A percentile compares a stretch with the other conserved stretches of the same genome.
These are phyloP conservation scores for Eucalyptus cladocalyx DNA, from an alignment of 345 rosid species.

Conservation along the genomic window DNA sequence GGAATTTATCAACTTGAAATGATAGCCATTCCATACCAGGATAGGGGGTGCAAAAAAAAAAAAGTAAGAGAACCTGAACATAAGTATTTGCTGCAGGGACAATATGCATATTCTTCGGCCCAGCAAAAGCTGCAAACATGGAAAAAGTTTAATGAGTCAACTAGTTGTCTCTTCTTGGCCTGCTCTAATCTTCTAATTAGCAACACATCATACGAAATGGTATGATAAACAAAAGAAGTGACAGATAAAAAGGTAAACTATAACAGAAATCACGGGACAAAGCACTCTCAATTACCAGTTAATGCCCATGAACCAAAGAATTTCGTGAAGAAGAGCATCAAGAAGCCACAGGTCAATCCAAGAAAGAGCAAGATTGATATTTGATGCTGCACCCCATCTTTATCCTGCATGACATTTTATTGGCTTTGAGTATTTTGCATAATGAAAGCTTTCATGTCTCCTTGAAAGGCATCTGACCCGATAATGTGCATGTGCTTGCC, in stretches of 20 bases:
- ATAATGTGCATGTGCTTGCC: background rate
- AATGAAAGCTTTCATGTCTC: background rate
- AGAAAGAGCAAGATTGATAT: conserved; percentile 71
- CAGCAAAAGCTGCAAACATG: conserved; percentile 57
- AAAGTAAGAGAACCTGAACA: conserved; percentile 52
- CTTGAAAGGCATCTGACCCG: background rate
- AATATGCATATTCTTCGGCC: conserved; percentile 52
- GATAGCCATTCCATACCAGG: background rate
- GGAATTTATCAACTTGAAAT: background rate
- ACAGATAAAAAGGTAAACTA: background rate
- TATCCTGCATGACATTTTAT: conserved; percentile 38
- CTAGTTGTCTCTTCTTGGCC: background rate
- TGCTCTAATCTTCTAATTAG: background rate
- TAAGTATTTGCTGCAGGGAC: conserved; percentile 83
- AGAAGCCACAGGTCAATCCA: conserved; percentile 59
- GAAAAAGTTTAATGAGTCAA: background rate
- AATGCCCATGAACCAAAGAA: conserved; percentile 70
- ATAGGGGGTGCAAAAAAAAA: background rate
- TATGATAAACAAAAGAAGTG: background rate
- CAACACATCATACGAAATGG: background rate
- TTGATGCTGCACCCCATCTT: conserved; percentile 76
- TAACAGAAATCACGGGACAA: background rate
- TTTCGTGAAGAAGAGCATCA: conserved; percentile 60
- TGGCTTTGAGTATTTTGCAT: background rate
- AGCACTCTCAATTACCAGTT: conserved; percentile 36